Evolutionary conservation across 257 asterid species (phyloP).

Genomic region (Rehmannia glutinosa): DNA sequence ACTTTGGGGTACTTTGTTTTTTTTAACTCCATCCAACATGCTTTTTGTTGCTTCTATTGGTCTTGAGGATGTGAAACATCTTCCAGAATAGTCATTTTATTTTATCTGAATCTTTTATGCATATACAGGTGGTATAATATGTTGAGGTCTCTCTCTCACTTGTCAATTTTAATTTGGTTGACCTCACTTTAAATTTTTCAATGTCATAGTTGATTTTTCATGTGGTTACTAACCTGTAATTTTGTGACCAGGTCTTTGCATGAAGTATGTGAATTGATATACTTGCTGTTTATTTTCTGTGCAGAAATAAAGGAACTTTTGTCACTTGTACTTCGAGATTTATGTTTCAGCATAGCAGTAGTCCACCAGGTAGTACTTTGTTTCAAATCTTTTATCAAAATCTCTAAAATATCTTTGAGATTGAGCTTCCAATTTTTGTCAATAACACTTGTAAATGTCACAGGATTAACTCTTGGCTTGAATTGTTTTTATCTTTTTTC

Average conservation of each 20-base stretch:
- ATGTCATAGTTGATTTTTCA: background rate
- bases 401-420: constrained; percentile 6
- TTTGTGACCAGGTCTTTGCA: background rate
- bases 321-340: constrained; percentile 77
- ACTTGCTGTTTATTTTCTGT: constrained; percentile 21
- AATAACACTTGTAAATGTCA: constrained; percentile 1
- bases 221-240: constrained; percentile 1
- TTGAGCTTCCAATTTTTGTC: background rate
- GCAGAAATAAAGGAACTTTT: constrained; percentile 90
- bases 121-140: background rate
- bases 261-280: constrained; percentile 9
- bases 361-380: constrained; percentile 80
- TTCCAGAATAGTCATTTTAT: background rate
- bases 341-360: constrained; percentile 76
- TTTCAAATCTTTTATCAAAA: constrained; percentile 6
- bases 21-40: too few species aligned
- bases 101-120: background rate
- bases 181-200: constrained; percentile 2
- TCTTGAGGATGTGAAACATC: too few species aligned
- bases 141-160: background rate
- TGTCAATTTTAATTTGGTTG: background rate
- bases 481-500: constrained; percentile 1
- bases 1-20: too few species aligned
- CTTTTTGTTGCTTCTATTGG: too few species aligned
- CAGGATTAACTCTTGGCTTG: constrained; percentile 8